A percentile compares a stretch with the other conserved stretches of the same genome.
phyloP scores from a whole-genome alignment of 1,284 basidiomycete species.

The Anthracocystis panici-leucophaei region DNA sequence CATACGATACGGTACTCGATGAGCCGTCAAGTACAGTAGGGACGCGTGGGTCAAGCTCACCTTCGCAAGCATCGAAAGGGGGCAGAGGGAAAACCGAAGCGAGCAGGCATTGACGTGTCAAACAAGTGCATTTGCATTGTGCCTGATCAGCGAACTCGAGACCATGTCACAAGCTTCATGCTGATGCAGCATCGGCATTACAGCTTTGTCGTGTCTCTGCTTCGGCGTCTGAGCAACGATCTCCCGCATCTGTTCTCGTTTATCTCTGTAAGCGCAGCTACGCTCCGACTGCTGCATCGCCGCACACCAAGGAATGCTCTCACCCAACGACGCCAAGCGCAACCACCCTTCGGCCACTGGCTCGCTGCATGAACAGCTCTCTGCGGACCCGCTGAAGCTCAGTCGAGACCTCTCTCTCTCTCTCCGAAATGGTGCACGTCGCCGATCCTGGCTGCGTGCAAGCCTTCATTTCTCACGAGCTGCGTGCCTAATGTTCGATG shows the following conservation, averaged over 20 bases:
- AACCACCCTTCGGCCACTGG: slow-evolving; percentile 4
- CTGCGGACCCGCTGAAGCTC: not conserved
- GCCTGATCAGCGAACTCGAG: not conserved
- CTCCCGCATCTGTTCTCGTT: not conserved
- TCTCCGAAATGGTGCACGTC: slow-evolving; percentile 1
- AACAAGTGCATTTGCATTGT: not conserved
- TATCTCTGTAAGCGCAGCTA: not conserved
- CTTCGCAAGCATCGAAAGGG: not conserved
- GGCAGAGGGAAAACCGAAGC: not conserved
- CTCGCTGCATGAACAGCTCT: slow-evolving; percentile 1
- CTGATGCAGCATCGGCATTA: slow-evolving; percentile 3
- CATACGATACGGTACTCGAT: too few relatives aligned
- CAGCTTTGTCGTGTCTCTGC: not conserved
- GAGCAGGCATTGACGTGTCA: slow-evolving; percentile 1
- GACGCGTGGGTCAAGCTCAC: too few relatives aligned
- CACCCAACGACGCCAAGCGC: slow-evolving; percentile 7
- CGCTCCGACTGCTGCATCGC: not conserved
- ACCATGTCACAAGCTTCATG: not conserved
- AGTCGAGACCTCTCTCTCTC: not conserved
- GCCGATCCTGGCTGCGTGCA: slow-evolving; percentile 5
- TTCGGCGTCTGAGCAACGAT: slow-evolving; percentile 5
- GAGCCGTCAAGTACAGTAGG: too few relatives aligned
- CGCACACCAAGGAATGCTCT: not conserved
- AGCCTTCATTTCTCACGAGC: slow-evolving; percentile 4
- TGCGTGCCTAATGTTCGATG: not conserved